Evolutionary conservation across 2,329 filamentous ascomycete species (phyloP).

Genomic region (Calcarisporium arbuscula): DNA sequence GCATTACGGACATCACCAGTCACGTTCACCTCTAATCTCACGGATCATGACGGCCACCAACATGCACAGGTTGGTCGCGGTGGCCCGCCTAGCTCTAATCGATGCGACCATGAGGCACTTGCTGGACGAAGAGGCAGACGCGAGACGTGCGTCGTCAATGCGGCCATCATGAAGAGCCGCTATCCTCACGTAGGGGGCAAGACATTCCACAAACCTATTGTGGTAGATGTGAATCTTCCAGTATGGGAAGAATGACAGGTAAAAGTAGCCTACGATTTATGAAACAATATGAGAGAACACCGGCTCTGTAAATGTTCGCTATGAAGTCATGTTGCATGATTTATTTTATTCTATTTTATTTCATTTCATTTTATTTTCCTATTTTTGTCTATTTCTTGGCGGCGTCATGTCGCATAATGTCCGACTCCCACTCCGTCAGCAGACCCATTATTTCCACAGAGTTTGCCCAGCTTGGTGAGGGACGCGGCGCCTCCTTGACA

Average conservation of each 20-base stretch:
- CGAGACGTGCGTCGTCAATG: constrained; percentile 77
- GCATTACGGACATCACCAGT: constrained; percentile 1
- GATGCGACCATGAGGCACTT: constrained; percentile 35
- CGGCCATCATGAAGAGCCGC: constrained; percentile 63
- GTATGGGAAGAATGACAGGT: constrained; percentile 26
- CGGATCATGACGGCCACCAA: not conserved
- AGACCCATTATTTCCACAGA: constrained; percentile 20
- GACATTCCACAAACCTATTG: constrained; percentile 69
- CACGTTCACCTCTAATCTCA: not conserved
- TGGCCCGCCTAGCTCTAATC: constrained; percentile 29
- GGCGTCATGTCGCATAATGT: too few species aligned
- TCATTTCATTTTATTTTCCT: too few species aligned
- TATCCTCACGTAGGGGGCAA: constrained; percentile 58
- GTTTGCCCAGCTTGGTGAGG: constrained; percentile 17
- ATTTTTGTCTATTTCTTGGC: too few species aligned
- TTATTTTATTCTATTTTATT: too few species aligned
- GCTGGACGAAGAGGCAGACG: constrained; percentile 37
- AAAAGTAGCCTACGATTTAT: too few species aligned
- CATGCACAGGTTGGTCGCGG: constrained; percentile 14
- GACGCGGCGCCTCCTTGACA: constrained; percentile 13
- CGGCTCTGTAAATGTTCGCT: too few species aligned
- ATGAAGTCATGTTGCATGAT: too few species aligned
- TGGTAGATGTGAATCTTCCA: constrained; percentile 74
- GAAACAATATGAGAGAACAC: too few species aligned
- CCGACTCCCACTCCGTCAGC: constrained; percentile 18